Conservation (phyloP, 2,329 filamentous ascomycete genomes). For the Stagonosporopsis rhizophila region DNA sequence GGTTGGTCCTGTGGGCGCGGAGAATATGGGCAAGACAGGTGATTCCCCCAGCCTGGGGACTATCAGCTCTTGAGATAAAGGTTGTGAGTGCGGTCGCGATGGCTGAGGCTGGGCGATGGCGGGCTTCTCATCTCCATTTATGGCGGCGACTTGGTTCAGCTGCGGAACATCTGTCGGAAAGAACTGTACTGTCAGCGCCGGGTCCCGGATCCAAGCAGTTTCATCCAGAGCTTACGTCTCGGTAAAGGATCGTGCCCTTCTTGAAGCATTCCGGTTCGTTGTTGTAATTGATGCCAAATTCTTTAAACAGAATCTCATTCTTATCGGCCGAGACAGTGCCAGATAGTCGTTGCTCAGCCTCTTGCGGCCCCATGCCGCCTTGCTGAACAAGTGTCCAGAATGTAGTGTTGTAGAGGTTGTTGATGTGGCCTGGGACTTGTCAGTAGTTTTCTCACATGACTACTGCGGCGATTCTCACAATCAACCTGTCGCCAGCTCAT, state of each 20-base stretch:
- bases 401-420: conserved; percentile 97
- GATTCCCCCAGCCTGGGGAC: not conserved
- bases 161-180: conserved; percentile 29
- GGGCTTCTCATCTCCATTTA: not conserved
- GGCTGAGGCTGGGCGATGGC: conserved; percentile 25
- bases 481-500: conserved; percentile 97
- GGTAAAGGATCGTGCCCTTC: conserved; percentile 90
- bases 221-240: conserved; percentile 66
- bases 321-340: conserved; percentile 87
- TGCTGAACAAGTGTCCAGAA: conserved; percentile 89
- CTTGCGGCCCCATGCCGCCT: conserved; percentile 75
- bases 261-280: conserved; percentile 91
- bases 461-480: conserved; percentile 64
- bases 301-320: conserved; percentile 91
- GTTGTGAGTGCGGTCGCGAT: not conserved
- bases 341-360: conserved; percentile 81
- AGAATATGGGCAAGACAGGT: conserved; percentile 20
- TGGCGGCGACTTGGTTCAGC: conserved; percentile 12
- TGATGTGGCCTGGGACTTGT: conserved; percentile 77
- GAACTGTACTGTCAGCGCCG: conserved; percentile 32
- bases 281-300: conserved; percentile 96
- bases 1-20: conserved; percentile 34
- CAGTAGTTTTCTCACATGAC: not conserved
- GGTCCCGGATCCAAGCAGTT: not conserved
- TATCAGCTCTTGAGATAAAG: not conserved